A percentile compares a stretch with the other conserved stretches of the same genome.
These are phyloP conservation scores for Lineolata rhizophorae DNA, from an alignment of 495 filamentous ascomycete species.

Conservation along the genomic window DNA sequence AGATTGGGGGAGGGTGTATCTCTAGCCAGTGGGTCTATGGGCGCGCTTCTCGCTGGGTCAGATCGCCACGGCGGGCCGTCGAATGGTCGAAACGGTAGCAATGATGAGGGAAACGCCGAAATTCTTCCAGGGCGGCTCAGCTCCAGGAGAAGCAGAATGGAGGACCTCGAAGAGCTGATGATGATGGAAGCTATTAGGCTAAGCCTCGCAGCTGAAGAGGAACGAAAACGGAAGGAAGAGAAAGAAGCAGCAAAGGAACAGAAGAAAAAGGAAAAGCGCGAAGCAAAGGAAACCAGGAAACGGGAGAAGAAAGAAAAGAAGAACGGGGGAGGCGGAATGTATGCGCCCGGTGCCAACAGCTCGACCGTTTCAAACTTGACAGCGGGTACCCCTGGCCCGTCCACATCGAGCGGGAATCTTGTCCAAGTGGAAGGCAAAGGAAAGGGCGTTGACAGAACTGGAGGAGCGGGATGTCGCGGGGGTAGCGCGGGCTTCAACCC, in stretches of 20 bases:
- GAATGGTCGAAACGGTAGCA: conserved; percentile 2
- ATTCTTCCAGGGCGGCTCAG: conserved; percentile 29
- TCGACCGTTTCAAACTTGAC: too few species aligned
- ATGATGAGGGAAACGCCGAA: conserved; percentile 23
- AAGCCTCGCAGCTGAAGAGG: conserved; percentile 76
- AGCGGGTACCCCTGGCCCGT: too few species aligned
- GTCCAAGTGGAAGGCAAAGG: too few species aligned
- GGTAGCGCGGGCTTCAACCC: too few species aligned
- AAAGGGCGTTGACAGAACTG: too few species aligned
- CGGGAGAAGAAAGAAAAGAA: conserved; percentile 49
- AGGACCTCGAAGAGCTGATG: conserved; percentile 95
- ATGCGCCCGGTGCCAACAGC: too few species aligned
- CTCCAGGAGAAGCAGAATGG: conserved; percentile 43
- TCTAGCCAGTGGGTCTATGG: not conserved
- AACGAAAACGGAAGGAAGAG: conserved; percentile 58
- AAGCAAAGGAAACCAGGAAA: conserved; percentile 56
- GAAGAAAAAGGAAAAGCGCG: conserved; percentile 58
- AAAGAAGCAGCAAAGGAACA: conserved; percentile 61
- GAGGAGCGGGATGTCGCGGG: too few species aligned
- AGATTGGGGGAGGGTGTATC: conserved; percentile 6
- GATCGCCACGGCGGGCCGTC: too few species aligned
- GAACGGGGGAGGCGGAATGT: too few species aligned
- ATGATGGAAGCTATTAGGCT: conserved; percentile 88
- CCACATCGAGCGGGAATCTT: too few species aligned
- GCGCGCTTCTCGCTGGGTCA: not conserved